phyloP scores from a whole-genome alignment of 2,329 filamentous ascomycete species.

The Lachnum nothofagi region DNA sequence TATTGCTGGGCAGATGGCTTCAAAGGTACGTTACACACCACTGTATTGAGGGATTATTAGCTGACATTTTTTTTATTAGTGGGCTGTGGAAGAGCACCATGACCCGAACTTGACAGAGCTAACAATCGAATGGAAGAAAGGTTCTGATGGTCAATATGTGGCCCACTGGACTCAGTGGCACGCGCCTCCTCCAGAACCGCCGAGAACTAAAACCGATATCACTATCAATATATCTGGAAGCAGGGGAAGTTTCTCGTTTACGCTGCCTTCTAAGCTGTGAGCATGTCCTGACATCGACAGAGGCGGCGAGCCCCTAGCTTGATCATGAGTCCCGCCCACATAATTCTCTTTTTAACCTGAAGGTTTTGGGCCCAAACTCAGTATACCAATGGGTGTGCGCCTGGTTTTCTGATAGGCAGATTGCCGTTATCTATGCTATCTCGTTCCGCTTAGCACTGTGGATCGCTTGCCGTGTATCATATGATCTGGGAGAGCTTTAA shows the following conservation, averaged over 20 bases:
- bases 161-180: background rate
- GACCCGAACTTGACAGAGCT: background rate
- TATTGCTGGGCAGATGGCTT: background rate
- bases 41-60: too few species aligned
- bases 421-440: too few species aligned
- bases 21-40: background rate
- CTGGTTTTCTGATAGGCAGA: too few species aligned
- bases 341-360: too few species aligned
- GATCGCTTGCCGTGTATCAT: too few species aligned
- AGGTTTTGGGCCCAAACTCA: too few species aligned
- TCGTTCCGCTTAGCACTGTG: too few species aligned
- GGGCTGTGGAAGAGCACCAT: background rate
- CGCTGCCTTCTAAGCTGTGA: background rate
- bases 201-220: background rate
- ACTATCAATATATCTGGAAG: background rate
- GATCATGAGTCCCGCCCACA: too few species aligned
- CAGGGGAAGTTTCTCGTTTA: background rate
- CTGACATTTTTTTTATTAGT: background rate
- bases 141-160: background rate
- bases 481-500: too few species aligned
- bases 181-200: background rate
- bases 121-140: slow-evolving; percentile 1
- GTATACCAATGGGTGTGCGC: too few species aligned
- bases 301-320: too few species aligned
- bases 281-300: background rate